Conservation (phyloP, 140 eudicot species). For the Erigeron philadelphicus region DNA sequence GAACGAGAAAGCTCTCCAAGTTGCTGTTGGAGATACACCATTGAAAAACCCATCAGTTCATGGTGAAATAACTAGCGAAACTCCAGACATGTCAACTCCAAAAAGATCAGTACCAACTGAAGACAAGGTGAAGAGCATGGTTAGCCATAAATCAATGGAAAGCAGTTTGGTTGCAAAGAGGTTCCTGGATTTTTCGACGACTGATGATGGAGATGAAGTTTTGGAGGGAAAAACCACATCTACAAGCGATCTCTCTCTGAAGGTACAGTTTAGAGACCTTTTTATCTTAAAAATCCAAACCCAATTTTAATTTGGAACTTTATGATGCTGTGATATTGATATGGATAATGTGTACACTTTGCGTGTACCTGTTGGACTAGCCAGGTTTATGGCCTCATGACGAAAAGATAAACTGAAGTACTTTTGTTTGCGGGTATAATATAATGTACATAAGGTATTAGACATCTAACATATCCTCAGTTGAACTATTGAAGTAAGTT, state of each 20-base stretch:
- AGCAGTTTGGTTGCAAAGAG: slow-evolving; percentile 43
- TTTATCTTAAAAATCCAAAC: not conserved
- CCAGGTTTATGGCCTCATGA: not conserved
- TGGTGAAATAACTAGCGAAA: slow-evolving; percentile 32
- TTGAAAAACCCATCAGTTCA: slow-evolving; percentile 32
- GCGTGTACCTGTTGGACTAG: not conserved
- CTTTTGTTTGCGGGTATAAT: not conserved
- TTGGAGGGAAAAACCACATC: slow-evolving; percentile 16
- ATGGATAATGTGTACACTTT: not conserved
- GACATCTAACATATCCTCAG: not conserved
- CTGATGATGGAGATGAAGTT: slow-evolving; percentile 36
- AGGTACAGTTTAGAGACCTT: slow-evolving; percentile 9
- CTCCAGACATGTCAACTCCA: slow-evolving; percentile 66
- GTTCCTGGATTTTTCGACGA: slow-evolving; percentile 42
- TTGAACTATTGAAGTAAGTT: not conserved
- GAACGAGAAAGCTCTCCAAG: slow-evolving; percentile 8
- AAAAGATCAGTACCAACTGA: slow-evolving; percentile 51
- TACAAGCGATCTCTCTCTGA: slow-evolving; percentile 10
- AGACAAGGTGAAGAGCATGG: slow-evolving; percentile 40
- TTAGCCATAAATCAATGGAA: slow-evolving; percentile 26
- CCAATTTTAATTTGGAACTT: not conserved
- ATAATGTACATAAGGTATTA: not conserved
- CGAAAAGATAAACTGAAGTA: not conserved
- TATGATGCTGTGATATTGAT: slow-evolving; percentile 2
- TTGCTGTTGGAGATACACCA: slow-evolving; percentile 44